A percentile compares a stretch with the other conserved stretches of the same genome.
Evolutionary conservation across 768 basidiomycete species (phyloP).

Genomic region (Auriscalpium orientale): DNA sequence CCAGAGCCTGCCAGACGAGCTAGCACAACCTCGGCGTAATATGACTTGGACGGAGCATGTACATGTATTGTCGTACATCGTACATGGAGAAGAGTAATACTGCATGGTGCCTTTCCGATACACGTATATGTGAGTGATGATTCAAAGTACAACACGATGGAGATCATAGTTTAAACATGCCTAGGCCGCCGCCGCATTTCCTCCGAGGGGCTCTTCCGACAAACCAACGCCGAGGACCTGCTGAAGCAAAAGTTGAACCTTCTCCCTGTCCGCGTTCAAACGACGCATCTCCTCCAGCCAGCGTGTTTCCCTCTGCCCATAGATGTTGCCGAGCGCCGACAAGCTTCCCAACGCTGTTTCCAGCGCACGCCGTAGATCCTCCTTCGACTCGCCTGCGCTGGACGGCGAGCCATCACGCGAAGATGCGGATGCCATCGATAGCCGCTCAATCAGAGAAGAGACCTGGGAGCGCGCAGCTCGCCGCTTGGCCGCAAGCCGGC

Average conservation of each 20-base stretch:
- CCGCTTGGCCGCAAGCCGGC: constrained; percentile 50
- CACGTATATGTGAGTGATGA: neutral
- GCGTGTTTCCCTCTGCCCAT: constrained; percentile 59
- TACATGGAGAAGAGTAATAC: too few relatives aligned
- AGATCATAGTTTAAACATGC: neutral
- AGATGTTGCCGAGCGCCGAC: constrained; percentile 52
- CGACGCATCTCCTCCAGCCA: constrained; percentile 66
- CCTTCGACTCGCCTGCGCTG: constrained; percentile 43
- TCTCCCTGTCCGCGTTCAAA: constrained; percentile 58
- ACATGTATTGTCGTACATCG: too few relatives aligned
- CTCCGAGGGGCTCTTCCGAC: neutral
- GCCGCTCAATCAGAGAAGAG: constrained; percentile 40
- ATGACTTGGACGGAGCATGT: too few relatives aligned
- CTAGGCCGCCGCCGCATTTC: neutral
- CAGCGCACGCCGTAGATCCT: constrained; percentile 60
- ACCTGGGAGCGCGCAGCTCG: constrained; percentile 38
- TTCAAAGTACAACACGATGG: neutral
- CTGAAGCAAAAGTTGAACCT: constrained; percentile 54
- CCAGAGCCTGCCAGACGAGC: too few relatives aligned
- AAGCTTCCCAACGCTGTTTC: constrained; percentile 64
- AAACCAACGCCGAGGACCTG: constrained; percentile 43
- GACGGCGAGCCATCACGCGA: constrained; percentile 50
- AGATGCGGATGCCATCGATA: constrained; percentile 32
- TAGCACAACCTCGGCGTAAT: too few relatives aligned
- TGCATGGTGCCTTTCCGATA: neutral